A percentile compares a stretch with the other conserved stretches of the same genome.
Evolutionary conservation across 2,329 filamentous ascomycete genomes (phyloP).

Genomic region (Penicillium italicum): DNA sequence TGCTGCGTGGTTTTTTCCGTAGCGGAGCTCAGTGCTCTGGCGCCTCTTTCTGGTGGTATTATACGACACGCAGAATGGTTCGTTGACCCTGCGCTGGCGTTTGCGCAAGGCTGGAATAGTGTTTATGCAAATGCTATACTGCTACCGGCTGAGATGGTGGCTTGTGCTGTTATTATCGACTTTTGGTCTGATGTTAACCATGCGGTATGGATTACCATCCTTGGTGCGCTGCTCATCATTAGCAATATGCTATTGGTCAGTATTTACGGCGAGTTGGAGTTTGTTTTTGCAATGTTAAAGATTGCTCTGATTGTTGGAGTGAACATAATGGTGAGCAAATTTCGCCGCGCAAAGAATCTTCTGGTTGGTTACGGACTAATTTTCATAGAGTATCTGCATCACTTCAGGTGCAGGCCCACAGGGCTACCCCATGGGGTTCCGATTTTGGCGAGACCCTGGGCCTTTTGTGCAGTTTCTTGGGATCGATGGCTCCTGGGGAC

Average conservation of each 20-base stretch:
- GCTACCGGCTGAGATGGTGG: constrained; percentile 1
- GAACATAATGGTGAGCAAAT: constrained; percentile 51
- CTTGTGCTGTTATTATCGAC: constrained; percentile 4
- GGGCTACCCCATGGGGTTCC: constrained; percentile 33
- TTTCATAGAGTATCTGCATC: constrained; percentile 7
- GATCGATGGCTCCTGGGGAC: constrained; percentile 44
- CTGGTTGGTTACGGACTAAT: neutral
- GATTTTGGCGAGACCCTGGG: constrained; percentile 43
- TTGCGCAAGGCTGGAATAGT: constrained; percentile 2
- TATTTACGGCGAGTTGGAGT: constrained; percentile 51
- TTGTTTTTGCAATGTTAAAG: constrained; percentile 53
- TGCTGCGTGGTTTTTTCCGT: constrained; percentile 29
- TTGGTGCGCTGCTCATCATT: neutral
- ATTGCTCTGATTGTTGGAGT: constrained; percentile 59
- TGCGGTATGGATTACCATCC: neutral
- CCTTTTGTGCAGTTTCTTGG: constrained; percentile 40
- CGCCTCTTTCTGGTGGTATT: constrained; percentile 1
- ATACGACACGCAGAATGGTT: constrained; percentile 3
- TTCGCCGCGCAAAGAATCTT: neutral
- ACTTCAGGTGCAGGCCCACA: constrained; percentile 37
- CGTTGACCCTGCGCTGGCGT: neutral
- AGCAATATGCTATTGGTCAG: constrained; percentile 17
- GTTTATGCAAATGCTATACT: constrained; percentile 2
- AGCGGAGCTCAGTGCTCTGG: constrained; percentile 1
- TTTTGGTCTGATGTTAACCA: constrained; percentile 3